Evolutionary conservation across 148 eudicot species (phyloP), one percentile per base, ranked within the genome.

Genomic region (Fagopyrum tataricum): DNA sequence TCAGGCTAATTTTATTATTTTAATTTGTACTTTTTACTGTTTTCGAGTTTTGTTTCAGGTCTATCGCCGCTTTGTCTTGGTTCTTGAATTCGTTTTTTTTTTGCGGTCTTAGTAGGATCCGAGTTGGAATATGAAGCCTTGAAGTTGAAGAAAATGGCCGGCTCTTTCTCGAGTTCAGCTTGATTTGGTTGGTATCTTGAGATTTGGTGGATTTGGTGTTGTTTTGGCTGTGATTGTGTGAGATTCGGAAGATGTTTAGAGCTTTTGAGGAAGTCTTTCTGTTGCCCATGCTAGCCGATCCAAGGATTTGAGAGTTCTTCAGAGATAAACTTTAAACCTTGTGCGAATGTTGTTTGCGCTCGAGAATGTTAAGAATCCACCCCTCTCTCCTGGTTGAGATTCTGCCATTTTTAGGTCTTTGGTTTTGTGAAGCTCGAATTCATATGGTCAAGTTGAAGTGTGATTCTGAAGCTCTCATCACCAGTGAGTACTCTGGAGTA

Each of bases 281-380:
- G 10, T 46, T 44, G 72, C 6, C 4, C 26, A 24, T 44, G 40
- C 7, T 44, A 9, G 21, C 40, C 79, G 83, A 79, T 85, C 83
- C 73, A 47, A 74, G 41, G 75, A 69, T 75, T 78, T 46, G 53
- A 61, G 44, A 73, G 67, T 42, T 70, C 17, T 71, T 75, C 74
- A 78, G 72, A 69, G 67, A 64, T 75, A 24, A 61, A 40, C 1
- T 70, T 41, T 7, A 20, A 23, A 2, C 4, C n/a, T 20, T 44
- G 37, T 70, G 52, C 11, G 52, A 44, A 43, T 37, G 44, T 66
- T 53, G 72, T 47, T 67, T 42, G 59, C 47, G 40, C 72, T 76
- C 73, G 85, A 87, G 84, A 73, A 84, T 87, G 88, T 73, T 73
- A 73, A 78, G 76, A 42, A 75, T 76, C 73, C 18, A 18, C 2